A percentile compares a stretch with the other conserved stretches of the same genome.
Conservation (phyloP, 176 grass and related monocot genomes). For the Oryza glumipatula region DNA sequence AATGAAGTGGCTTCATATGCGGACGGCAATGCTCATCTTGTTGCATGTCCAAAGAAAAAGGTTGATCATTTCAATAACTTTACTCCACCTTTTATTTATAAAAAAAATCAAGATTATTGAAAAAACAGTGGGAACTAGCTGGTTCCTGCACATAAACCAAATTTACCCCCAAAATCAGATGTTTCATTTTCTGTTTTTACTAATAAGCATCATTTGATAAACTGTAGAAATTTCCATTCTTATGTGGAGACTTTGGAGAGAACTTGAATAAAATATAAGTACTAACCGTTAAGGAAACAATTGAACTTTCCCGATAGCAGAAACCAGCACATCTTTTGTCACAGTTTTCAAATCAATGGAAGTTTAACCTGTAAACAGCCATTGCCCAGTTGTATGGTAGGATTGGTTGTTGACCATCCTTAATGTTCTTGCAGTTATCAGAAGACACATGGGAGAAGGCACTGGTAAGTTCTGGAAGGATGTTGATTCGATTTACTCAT, state of each 20-base stretch:
- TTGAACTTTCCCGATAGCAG: background rate
- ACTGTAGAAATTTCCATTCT: background rate
- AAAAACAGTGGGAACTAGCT: background rate
- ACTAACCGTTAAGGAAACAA: background rate
- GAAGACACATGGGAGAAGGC: constrained; percentile 81
- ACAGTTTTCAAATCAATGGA: background rate
- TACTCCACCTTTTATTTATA: constrained; percentile 22
- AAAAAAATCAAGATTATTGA: background rate
- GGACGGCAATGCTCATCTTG: constrained; percentile 77
- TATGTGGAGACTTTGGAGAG: background rate
- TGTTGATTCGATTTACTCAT: constrained; percentile 23
- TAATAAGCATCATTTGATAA: background rate
- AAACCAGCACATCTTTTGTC: background rate
- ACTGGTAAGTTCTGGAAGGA: constrained; percentile 64
- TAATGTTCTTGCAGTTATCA: constrained; percentile 63
- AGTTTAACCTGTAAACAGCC: background rate
- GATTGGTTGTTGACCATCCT: constrained; percentile 29
- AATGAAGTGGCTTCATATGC: constrained; percentile 88
- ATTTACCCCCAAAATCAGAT: background rate
- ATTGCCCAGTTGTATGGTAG: constrained; percentile 32
- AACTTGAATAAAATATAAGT: background rate
- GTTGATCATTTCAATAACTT: constrained; percentile 41
- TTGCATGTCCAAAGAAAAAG: constrained; percentile 83
- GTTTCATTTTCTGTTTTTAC: background rate
- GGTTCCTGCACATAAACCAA: background rate